phyloP scores from a whole-genome alignment of 1,139 yeast genomes.

The Hanseniaspora gamundiae region DNA sequence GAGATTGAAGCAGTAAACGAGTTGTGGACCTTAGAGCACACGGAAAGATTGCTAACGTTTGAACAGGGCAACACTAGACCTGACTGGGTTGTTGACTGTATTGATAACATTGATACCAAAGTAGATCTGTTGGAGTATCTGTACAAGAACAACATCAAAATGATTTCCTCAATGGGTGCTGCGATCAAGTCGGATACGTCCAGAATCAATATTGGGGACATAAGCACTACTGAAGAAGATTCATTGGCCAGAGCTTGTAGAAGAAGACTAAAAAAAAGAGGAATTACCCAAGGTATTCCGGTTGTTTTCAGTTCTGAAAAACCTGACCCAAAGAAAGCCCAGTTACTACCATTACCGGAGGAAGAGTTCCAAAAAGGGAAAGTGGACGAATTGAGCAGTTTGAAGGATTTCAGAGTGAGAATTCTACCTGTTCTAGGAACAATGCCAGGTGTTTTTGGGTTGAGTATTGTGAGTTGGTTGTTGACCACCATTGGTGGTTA shows the following conservation, averaged over 20 bases:
- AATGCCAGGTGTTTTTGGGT: slow-evolving; percentile 92
- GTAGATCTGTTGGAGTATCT: slow-evolving; percentile 77
- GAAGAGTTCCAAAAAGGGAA: slow-evolving; percentile 68
- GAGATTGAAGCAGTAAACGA: slow-evolving; percentile 65
- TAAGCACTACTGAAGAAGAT: slow-evolving; percentile 78
- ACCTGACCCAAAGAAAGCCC: slow-evolving; percentile 91
- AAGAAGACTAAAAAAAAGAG: slow-evolving; percentile 66
- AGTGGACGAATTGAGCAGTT: slow-evolving; percentile 77
- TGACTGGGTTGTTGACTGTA: slow-evolving; percentile 80
- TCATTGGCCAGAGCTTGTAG: slow-evolving; percentile 85
- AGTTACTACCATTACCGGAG: slow-evolving; percentile 69
- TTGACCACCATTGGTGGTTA: slow-evolving; percentile 75
- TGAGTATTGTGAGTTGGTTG: slow-evolving; percentile 75
- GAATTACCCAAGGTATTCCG: slow-evolving; percentile 65
- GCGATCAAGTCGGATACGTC: slow-evolving; percentile 86
- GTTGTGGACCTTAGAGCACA: slow-evolving; percentile 58
- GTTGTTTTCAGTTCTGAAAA: slow-evolving; percentile 90
- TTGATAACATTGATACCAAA: slow-evolving; percentile 90
- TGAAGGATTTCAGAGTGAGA: slow-evolving; percentile 82
- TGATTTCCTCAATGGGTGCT: slow-evolving; percentile 91
- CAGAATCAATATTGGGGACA: slow-evolving; percentile 66
- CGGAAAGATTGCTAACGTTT: slow-evolving; percentile 46
- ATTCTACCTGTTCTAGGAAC: slow-evolving; percentile 92
- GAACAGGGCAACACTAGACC: slow-evolving; percentile 38
- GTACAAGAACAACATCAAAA: slow-evolving; percentile 42